A percentile compares a stretch with the other conserved stretches of the same genome.
Conservation (phyloP, 352 stramenopile species). For the Phytophthora aleatoria region DNA sequence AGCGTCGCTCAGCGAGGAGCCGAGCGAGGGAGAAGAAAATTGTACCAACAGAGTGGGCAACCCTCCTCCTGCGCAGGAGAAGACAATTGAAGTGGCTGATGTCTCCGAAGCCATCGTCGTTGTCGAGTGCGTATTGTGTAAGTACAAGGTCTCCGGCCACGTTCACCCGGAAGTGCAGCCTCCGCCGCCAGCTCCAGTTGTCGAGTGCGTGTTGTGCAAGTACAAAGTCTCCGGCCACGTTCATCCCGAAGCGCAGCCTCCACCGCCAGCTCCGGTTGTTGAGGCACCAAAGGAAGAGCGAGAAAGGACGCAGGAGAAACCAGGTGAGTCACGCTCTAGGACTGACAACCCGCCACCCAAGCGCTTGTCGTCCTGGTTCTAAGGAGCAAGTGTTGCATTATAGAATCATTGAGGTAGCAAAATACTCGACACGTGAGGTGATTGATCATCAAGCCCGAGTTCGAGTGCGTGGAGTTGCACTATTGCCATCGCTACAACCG, state of each 20-base stretch:
- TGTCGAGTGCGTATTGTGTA: constrained; percentile 55
- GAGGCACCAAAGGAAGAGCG: neutral
- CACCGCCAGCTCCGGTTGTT: constrained; percentile 5
- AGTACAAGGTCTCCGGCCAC: constrained; percentile 66
- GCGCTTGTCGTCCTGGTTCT: constrained; percentile 64
- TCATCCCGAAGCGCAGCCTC: constrained; percentile 7
- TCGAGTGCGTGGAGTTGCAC: too few relatives aligned
- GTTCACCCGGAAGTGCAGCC: constrained; percentile 36
- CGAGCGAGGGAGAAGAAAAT: constrained; percentile 26
- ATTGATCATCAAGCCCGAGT: too few relatives aligned
- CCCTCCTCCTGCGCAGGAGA: neutral
- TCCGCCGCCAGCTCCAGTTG: constrained; percentile 19
- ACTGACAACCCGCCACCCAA: constrained; percentile 34
- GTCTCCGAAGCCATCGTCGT: constrained; percentile 17
- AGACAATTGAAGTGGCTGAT: neutral
- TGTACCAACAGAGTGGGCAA: neutral
- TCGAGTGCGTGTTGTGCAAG: constrained; percentile 59
- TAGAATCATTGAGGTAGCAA: constrained; percentile 3
- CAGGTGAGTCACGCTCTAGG: constrained; percentile 20
- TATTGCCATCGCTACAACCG: too few relatives aligned
- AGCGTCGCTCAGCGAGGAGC: constrained; percentile 51
- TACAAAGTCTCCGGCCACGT: constrained; percentile 57
- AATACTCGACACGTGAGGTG: too few relatives aligned
- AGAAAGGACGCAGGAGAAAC: constrained; percentile 9
- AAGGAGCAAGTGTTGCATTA: constrained; percentile 11